Evolutionary conservation across 2,329 filamentous ascomycete genomes (phyloP), one percentile per base, ranked within the genome.

Genomic region (Ceratocystis eucalypticola): DNA sequence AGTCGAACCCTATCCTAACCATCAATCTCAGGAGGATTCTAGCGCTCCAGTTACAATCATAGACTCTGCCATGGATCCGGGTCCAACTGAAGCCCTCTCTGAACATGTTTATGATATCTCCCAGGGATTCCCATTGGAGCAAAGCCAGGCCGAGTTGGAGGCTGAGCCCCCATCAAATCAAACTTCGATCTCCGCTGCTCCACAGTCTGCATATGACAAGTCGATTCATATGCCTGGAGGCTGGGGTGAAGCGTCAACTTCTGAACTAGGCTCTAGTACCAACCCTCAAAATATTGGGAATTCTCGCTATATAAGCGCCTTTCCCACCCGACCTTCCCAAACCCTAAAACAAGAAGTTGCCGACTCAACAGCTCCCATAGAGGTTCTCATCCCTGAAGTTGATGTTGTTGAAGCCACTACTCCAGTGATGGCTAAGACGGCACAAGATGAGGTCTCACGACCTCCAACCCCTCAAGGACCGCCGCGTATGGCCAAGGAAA

Each of bases 161-260:
- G 8, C 8, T 37, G 20, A 59, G 8, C 28, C 12, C 2, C 15
- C 25, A 59, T 20, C 28, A 37, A 37, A 37, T 37, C 55, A 59
- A 37, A 59, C 55, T 8, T 25, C 55, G 8, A 17, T 30, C n/a
- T n/a, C 28, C 33, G n/a, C 25, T 8, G 55, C 8, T 30, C 33
- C n/a, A 41, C 17, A 44, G 22, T 66, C 64, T n/a, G 41, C 41
- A 12, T 44, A 62, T 30, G 64, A 66, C 59, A 68, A 61, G 33
- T 67, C 66, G 1, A 64, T 67, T n/a, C 53, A 64, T 22, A 68
- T 68, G 67, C 67, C 67, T 7, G 67, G 67, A 1, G 67, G 67
- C 45, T 68, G 67, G 67, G 64, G 48, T 28, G 53, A 64, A 15
- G 25, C 62, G 1, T 44, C 41, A 5, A 45, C 57, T 30, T 28